Evolutionary conservation across 2,329 filamentous ascomycete genomes (phyloP), one percentile per base, ranked within the genome.

Genomic region (Helotiales sp.): DNA sequence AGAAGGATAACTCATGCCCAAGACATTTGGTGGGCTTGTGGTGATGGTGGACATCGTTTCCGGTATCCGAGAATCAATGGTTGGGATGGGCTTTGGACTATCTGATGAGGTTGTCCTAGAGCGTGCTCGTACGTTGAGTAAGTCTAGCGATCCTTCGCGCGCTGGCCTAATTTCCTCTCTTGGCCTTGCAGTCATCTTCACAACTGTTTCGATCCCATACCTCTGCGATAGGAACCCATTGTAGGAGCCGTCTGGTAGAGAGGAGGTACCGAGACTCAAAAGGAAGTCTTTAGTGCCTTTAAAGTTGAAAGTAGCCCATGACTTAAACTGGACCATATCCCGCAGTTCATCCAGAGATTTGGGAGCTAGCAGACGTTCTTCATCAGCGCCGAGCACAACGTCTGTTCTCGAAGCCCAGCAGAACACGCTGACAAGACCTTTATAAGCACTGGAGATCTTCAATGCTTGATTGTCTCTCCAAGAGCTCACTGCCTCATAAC

Each of bases 261-360:
- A 36, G 15, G 52, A 57, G 13, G 61, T 57, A 13, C 64, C 64
- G 12, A 66, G 47, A 17, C 38, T 31, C 15, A 63, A 27, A 8
- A 66, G 63, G 29, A 66, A 66, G 12, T 66, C 64, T 48, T 60
- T 65, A 7, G 60, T 61, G 2, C 59, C 54, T 19, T 61, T 65
- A 38, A 63, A 40, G 3, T 59, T 63, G 10, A 58, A 49, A 12
- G 52, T 42, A 22, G 55, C 52, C 64, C 64, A 66, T 22, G 48
- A 34, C 13, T 54, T 47, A 3, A 46, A 44, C 6, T 49, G 47
- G 5, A 63, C 55, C 59, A 66, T 55, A 3, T 42, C 30, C 24
- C 34, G 50, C 6, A 57, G 56, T 19, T 55, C 17, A 3, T 42
- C 5, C 5, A 63, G 13, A 10, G 30, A 34, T 2, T 44, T 24